Evolutionary conservation across 495 filamentous ascomycete genomes (phyloP), one percentile per base, ranked within the genome.

Genomic region (Aspergillus homomorphus): DNA sequence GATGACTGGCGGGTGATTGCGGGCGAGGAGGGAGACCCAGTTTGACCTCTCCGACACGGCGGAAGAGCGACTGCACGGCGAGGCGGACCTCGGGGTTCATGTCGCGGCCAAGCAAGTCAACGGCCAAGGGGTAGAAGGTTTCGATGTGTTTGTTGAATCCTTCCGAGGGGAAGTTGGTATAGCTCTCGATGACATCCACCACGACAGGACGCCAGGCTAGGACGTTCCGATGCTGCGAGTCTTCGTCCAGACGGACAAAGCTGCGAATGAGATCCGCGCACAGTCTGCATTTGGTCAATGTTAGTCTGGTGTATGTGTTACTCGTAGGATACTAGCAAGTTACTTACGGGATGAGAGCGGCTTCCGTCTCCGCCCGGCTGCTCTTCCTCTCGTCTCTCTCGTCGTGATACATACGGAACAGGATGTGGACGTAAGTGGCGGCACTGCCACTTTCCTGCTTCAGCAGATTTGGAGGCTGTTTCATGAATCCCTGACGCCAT

Each of bases 401-500:
- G 66, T 99, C 94, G 53, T 88, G 89, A 72, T 96, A 98, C 94
- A 99, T 99, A 22, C 95, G 83, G 68, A 98, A 87, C 20, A 99
- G 73, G 53, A 99, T 99, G 56, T 85, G 86, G 23, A 98, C 89
- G 64, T 98, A 99, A 1, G 95, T 96, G 0, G 89, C 87, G 12
- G 94, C 94, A 66, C 87, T 89, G 45, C 94, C 92, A 57, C 84
- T 89, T 72, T 99, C 94, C 71, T 99, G 94, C 76, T 99, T 99
- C 23, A 99, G 82, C n/a, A 99, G 74, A 67, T 99, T 99, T 4
- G 94, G 94, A 30, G 95, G 95, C 69, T 97, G 92, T 74, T 96
- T 97, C 94, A 99, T 99, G 82, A 98, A 99, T 7, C 94, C 94
- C 66, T 99, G 95, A 22, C 90, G 80, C 92, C 93, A 98, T 9